Base-by-base conservation (phyloP, 208 protist species). In the Acanthamoeba royreba region DNA sequence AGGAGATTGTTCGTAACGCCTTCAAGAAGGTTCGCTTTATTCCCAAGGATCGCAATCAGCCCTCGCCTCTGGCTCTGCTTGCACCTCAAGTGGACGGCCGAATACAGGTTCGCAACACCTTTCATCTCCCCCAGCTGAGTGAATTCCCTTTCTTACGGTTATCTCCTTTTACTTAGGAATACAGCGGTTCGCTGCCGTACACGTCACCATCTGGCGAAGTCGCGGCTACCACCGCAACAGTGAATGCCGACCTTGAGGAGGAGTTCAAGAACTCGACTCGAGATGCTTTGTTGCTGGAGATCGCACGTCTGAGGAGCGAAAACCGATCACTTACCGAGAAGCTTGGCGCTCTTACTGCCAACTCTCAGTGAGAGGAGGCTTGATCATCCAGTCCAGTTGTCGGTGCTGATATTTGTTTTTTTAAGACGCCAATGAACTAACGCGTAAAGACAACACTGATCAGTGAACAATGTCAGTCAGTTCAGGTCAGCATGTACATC, bases 21-120 rank as follows among this genome's bases (percentile, higher is more conserved):
- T 92, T 92, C 58, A 66, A 77, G 55, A 92, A 92, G 86, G 86
- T 77, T 13, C 52, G 46, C 42, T 66, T 92, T 55, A 42, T 81
- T 33, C 69, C 69, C 69, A 81, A 81, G 40, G 47, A 81, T 9
- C 69, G 69, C 69, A 77, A 33, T 38, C 69, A 81, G 69, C 55
- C 31, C 4, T 92, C 86, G 31, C 52, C 81, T 3, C 81, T 89
- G 19, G 81, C 81, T 47, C 19, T 66, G 46, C 25, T 89, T 33
- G 81, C 81, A 13, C 81, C 81, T 4, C 81, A 89, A 9, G 33
- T 63, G 33, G 81, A 89, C 52, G 81, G 81, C 9, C 81, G 81
- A 3, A 89, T 89, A 9, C 81, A 89, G 81, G 81, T 89, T 42
- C 52, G 19, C 40, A 9, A 9, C 49, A 19, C 49, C 49, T 55